Base-by-base conservation (phyloP, 352 stramenopile species). In the Globisporangium takayamanum region DNA sequence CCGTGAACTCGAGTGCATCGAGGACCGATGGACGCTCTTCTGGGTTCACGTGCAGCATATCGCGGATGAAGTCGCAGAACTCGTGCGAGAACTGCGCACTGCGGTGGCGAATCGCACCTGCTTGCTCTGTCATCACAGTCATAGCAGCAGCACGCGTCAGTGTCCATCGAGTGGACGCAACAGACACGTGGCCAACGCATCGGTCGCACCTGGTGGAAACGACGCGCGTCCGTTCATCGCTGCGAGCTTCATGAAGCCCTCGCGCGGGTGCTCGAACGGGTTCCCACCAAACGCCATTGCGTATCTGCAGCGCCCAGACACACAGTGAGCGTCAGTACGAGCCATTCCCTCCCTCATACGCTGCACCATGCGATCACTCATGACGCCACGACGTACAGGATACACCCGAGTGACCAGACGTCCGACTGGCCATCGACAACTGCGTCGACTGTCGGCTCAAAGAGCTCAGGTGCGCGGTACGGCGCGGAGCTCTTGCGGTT, bases 11-110 rank as follows among this genome's bases (percentile, higher is more conserved):
- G 36, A 94, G 68, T 8, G 84, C 80, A 51, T 94, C 84, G 50
- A 90, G 63, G 16, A 91, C 73, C 6, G 83, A 90, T 26, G 83
- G 84, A 1, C 85, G 74, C 64, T 94, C 84, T 41, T 92, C 79
- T 4, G 85, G 79, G 59, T 92, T 90, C 33, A 76, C 80, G 50
- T 91, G 83, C 44, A 94, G 74, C 85, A 94, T 94, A 48, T 93
- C 83, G 6, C 80, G 80, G 46, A 94, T 92, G 39, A 94, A 94
- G 41, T 94, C 83, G 61, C 83, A 93, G 52, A 94, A 94, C 59
- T 94, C 85, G 60, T 65, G 59, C 33, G 83, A 81, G 68, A 87
- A 94, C 45, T 78, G 65, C 51, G 78, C 77, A 28, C 73, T 84
- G 20, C 82, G 78, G 49, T 92, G 70, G 49, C 73, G 76, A 22